These are phyloP conservation scores for Malus sieversii DNA, from an alignment of 306 rosid species.

Conservation along the genomic window DNA sequence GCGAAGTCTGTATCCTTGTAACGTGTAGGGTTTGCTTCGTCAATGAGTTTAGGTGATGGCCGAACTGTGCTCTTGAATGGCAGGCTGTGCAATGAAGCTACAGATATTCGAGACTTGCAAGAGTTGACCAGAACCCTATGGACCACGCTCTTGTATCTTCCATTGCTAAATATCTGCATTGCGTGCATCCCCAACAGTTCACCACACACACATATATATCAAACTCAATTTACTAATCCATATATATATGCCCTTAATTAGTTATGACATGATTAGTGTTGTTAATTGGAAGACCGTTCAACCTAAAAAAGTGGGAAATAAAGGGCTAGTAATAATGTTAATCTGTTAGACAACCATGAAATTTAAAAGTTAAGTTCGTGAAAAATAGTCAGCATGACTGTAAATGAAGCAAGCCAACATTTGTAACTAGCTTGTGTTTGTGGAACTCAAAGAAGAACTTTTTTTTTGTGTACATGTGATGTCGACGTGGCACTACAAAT, in stretches of 20 bases:
- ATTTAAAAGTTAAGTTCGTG: not conserved
- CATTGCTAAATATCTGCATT: slow-evolving; percentile 24
- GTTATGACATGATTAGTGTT: not conserved
- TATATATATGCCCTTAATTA: no score
- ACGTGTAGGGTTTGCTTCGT: slow-evolving; percentile 17
- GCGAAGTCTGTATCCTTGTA: slow-evolving; percentile 23
- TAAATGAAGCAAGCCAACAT: not conserved
- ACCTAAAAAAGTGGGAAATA: not conserved
- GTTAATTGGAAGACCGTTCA: not conserved
- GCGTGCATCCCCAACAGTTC: no score
- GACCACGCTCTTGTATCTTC: slow-evolving; percentile 20
- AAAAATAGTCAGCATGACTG: not conserved
- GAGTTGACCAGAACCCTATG: slow-evolving; percentile 24
- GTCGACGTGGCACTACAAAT: no score
- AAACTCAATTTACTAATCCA: not conserved
- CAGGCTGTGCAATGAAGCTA: slow-evolving; percentile 24
- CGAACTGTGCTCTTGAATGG: slow-evolving; percentile 2
- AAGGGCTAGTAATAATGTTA: no score
- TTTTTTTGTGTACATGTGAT: no score
- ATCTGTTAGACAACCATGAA: not conserved
- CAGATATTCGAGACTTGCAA: slow-evolving; percentile 16
- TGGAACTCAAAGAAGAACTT: not conserved
- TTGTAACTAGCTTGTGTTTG: not conserved
- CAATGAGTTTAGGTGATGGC: slow-evolving; percentile 16
- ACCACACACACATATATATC: not conserved